Percentiles rank a stretch among this genome's conserved stretches.
Conservation (phyloP, 2,329 filamentous ascomycete species). For the Monosporascus sp. region DNA sequence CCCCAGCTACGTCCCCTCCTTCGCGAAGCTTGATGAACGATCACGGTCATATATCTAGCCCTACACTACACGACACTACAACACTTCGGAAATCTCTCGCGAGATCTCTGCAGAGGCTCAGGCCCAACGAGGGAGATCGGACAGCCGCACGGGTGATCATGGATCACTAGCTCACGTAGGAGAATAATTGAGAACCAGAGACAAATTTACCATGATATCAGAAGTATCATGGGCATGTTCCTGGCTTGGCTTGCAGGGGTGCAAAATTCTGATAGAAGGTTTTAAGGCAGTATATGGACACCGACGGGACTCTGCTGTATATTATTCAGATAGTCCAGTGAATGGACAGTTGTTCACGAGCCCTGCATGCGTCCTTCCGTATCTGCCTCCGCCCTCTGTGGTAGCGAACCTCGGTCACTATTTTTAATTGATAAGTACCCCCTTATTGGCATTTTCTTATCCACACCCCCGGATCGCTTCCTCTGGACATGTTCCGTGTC, state of each 20-base stretch:
- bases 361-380: neutral
- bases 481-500: too few species aligned
- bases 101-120: conserved; percentile 19
- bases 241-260: conserved; percentile 14
- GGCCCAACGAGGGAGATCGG: conserved; percentile 11
- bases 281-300: conserved; percentile 17
- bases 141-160: conserved; percentile 8
- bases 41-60: conserved; percentile 5
- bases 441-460: too few species aligned
- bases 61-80: neutral
- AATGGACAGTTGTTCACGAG: conserved; percentile 19
- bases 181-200: conserved; percentile 19
- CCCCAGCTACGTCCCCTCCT: conserved; percentile 25
- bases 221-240: conserved; percentile 13
- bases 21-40: conserved; percentile 12
- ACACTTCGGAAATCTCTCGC: conserved; percentile 16
- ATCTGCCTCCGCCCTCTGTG: neutral
- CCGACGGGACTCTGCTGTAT: conserved; percentile 26
- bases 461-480: too few species aligned
- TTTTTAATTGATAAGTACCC: neutral
- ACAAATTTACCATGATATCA: conserved; percentile 10
- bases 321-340: conserved; percentile 29
- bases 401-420: neutral
- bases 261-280: conserved; percentile 19
- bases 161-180: conserved; percentile 16